These are phyloP conservation scores for Pistacia vera DNA, from an alignment of 345 rosid genomes.

Conservation along the genomic window DNA sequence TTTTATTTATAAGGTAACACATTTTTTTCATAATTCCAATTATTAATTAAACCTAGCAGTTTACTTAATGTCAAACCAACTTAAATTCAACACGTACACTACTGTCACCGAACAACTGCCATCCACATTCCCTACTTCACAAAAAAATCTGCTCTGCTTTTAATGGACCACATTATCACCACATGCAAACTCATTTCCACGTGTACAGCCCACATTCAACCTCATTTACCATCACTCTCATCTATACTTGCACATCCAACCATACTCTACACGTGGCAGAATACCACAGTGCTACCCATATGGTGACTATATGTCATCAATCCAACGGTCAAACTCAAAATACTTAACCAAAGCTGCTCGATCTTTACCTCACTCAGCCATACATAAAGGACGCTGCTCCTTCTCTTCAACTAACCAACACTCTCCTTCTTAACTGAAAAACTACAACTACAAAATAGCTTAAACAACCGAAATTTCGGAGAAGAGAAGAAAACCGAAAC, in stretches of 20 bases:
- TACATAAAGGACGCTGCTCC: background rate
- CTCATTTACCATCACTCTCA: background rate
- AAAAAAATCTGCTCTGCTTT: background rate
- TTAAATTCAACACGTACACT: background rate
- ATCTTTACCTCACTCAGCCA: background rate
- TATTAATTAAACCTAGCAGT: too few relatives aligned
- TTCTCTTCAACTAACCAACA: background rate
- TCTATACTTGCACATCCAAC: background rate
- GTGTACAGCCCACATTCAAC: background rate
- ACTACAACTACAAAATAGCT: background rate
- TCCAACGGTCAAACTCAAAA: background rate
- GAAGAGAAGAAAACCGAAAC: background rate
- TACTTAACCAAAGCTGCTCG: slow-evolving; percentile 3
- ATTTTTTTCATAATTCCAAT: background rate
- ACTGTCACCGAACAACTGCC: slow-evolving; percentile 6
- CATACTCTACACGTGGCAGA: slow-evolving; percentile 8
- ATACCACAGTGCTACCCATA: background rate
- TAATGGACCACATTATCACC: background rate
- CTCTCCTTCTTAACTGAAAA: background rate
- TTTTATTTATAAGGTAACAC: too few relatives aligned
- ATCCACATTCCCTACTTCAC: background rate
- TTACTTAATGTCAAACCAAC: background rate
- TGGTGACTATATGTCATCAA: background rate
- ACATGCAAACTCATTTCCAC: background rate
- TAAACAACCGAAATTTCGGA: background rate